Evolutionary conservation across 768 basidiomycete genomes (phyloP).

Genomic region (Candolleomyces aberdarensis): DNA sequence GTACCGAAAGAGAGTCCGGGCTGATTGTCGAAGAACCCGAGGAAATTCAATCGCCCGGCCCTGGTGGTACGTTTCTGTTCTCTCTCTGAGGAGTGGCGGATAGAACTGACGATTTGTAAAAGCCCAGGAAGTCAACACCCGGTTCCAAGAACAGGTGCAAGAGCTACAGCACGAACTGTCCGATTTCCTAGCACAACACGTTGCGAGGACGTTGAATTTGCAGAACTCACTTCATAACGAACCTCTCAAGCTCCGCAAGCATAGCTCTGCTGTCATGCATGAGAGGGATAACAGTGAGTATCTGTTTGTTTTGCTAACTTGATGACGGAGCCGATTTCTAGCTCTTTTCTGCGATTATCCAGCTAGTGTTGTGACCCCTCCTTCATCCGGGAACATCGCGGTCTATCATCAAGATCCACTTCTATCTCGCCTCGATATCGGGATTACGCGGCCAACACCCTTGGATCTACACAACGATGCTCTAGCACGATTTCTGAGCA

Average conservation of each 20-base stretch:
- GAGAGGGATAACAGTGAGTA: conserved; percentile 1
- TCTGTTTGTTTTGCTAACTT: background rate
- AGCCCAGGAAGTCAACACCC: background rate
- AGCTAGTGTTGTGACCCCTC: conserved; percentile 1
- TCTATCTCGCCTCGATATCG: conserved; percentile 3
- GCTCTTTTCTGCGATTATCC: background rate
- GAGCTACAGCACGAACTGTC: conserved; percentile 6
- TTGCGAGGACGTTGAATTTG: background rate
- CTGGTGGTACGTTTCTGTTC: background rate
- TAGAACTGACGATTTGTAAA: background rate
- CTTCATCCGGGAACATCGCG: conserved; percentile 6
- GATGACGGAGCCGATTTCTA: background rate
- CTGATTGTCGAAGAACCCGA: too few species aligned
- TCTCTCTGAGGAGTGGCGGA: background rate
- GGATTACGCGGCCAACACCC: background rate
- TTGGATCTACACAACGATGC: conserved; percentile 1
- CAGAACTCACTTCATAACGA: background rate
- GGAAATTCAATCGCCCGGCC: too few species aligned
- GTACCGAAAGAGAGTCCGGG: too few species aligned
- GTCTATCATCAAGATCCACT: background rate
- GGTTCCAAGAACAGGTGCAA: background rate
- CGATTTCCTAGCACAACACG: conserved; percentile 5
- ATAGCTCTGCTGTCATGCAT: background rate
- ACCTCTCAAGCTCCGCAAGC: background rate
- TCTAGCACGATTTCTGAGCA: conserved; percentile 1